Base-by-base conservation (phyloP, 2,329 filamentous ascomycete genomes). In the Fusarium sp. region DNA sequence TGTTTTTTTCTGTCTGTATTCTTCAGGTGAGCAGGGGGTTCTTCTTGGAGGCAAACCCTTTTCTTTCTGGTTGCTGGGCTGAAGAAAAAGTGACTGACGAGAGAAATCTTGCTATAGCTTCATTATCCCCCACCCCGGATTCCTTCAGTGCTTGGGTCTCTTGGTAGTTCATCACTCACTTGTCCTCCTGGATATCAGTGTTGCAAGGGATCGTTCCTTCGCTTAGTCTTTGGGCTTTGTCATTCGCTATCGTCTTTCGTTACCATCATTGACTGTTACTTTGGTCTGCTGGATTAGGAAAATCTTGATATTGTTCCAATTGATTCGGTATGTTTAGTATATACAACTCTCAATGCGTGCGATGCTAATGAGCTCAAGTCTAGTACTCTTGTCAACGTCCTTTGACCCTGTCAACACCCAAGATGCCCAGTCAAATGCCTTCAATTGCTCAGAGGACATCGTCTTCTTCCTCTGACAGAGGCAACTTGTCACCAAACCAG, bases 51-150 rank as follows among this genome's bases (percentile, higher is more conserved):
- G 46, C 46, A 5, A 50, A 37, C 33, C 26, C 33, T 11, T 36
- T 46, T 20, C 31, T 45, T 31, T 11, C 30, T 31, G 10, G 11
- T 11, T 36, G 23, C 31, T 31, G n/a, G 4, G n/a, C 5, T 23
- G 23, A 23, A 15, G 36, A 33, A 33, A 41, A 42, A 4, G 16
- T n/a, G 15, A n/a, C 10, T 30, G 4, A 13, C 12, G 6, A 6
- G 23, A 23, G 23, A n/a, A 40, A 65, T 67, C 46, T 52, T 72
- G 52, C 72, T 74, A 74, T 74, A 74, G 72, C 70, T 71, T 71
- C 72, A 53, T 42, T 63, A 30, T 44, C 46, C 66, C 46, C 66
- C n/a, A n/a, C n/a, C 72, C 72, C 69, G n/a, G 5, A 16, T 36
- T 59, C 47, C 37, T 33, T 57, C 61, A 23, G n/a, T 9, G 23